Evolutionary conservation across 176 grass and related monocot genomes (phyloP).

Genomic region (Eleusine indica): DNA sequence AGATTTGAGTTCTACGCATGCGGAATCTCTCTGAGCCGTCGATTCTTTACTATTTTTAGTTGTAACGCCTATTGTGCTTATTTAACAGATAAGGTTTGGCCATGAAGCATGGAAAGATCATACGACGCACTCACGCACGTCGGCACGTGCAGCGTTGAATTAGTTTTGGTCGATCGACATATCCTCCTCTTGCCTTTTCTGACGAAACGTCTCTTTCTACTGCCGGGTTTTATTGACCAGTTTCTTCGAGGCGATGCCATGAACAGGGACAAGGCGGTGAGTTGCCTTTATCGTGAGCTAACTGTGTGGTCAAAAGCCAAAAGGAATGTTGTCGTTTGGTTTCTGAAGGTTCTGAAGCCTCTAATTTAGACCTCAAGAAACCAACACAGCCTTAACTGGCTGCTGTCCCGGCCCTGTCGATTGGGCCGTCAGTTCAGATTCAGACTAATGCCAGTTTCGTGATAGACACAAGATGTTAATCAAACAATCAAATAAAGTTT

Average conservation of each 20-base stretch:
- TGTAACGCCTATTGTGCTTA: neutral
- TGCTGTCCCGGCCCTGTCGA: neutral
- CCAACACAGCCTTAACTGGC: neutral
- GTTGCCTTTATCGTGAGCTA: neutral
- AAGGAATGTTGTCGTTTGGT: neutral
- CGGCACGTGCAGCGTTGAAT: conserved; percentile 35
- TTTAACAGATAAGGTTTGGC: conserved; percentile 40
- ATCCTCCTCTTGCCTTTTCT: neutral
- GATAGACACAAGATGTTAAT: neutral
- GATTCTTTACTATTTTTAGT: too few relatives aligned
- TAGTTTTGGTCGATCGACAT: neutral
- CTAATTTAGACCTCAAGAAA: too few relatives aligned
- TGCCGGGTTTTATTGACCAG: conserved; percentile 40
- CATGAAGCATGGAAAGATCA: conserved; percentile 25
- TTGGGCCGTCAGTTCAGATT: neutral
- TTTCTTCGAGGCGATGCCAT: neutral
- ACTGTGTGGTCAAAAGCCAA: neutral
- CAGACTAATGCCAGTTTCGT: neutral
- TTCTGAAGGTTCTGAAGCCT: neutral
- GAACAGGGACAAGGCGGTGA: neutral
- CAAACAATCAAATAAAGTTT: neutral
- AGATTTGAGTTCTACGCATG: too few relatives aligned
- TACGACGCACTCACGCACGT: neutral
- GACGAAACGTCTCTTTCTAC: conserved; percentile 33
- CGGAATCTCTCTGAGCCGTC: too few relatives aligned